These are phyloP conservation scores for Fraxinus floribunda DNA, from an alignment of 305 asterid species.

Conservation along the genomic window DNA sequence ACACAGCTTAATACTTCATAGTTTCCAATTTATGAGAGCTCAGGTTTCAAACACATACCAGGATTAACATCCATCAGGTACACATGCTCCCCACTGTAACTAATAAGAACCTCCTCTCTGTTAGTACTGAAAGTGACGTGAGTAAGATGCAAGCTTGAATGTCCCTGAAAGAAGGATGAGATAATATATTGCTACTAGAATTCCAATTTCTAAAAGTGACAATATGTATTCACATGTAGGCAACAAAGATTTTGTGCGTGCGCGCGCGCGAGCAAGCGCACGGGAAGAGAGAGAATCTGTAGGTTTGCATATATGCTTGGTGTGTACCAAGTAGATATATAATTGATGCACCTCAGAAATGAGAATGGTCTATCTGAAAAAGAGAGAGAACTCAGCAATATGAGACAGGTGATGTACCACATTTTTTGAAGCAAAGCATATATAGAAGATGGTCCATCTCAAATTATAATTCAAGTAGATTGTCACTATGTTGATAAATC, in stretches of 20 bases:
- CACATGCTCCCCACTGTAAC: slow-evolving; percentile 94
- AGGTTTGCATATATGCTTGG: not conserved
- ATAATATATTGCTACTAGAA: slow-evolving; percentile 23
- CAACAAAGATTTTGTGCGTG: not conserved
- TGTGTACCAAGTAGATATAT: not conserved
- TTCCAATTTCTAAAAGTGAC: slow-evolving; percentile 8
- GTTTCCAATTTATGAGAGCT: not conserved
- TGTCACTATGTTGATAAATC: not conserved
- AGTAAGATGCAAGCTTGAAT: slow-evolving; percentile 74
- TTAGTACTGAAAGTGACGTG: slow-evolving; percentile 90
- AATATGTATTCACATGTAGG: not conserved
- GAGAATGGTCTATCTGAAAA: not conserved
- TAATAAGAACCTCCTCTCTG: slow-evolving; percentile 92
- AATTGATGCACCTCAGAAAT: not conserved
- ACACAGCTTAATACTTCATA: not conserved
- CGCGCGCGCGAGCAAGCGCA: too few relatives aligned
- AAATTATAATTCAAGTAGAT: not conserved
- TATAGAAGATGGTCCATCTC: not conserved
- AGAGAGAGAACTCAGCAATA: not conserved
- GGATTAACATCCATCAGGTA: slow-evolving; percentile 87
- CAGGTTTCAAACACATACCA: slow-evolving; percentile 38
- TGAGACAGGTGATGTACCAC: not conserved
- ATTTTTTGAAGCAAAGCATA: not conserved
- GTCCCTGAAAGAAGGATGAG: slow-evolving; percentile 55
- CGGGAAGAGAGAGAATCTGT: not conserved